Base-by-base conservation (phyloP, 257 asterid genomes). In the Plectranthus barbatus region DNA sequence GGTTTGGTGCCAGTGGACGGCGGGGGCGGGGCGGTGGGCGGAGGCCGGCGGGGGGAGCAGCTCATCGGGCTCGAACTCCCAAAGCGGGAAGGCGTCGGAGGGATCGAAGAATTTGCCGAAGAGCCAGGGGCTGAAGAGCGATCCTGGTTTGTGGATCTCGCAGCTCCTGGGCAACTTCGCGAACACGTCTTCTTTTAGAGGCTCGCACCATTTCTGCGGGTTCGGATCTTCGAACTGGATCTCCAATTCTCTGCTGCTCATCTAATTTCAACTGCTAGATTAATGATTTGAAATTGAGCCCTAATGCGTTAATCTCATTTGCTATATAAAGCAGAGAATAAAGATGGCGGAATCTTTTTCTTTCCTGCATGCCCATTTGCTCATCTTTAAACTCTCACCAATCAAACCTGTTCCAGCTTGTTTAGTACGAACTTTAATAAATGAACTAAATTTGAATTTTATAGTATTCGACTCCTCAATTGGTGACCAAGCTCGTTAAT, bases 101-200 rank as follows among this genome's bases (percentile, higher is more conserved):
- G 96, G 98, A 77, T 91, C 96, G 64, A 91, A 91, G 85, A 84
- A 91, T 67, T 91, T 88, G 1, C 96, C 97, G 34, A 91, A 87
- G 76, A 90, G 46, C 12, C 77, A 34, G 7, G 96, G 96, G 58
- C 86, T 87, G 74, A 87, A 87, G 2, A 87, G 42, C 0, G 97
- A 87, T 11, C 88, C 89, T 3, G 76, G 44, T 20, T 78, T 85
- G 3, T 74, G 73, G 17, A 70, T 77, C 90, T 51, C 72, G n/a
- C n/a, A n/a, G n/a, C n/a, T 77, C 70, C 66, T 77, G 73, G 71
- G 70, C 4, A 81, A 74, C 19, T 45, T 24, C 7, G 77, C 57
- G 61, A 85, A 85, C 0, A 45, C 83, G 1, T 85, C 90, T 77
- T 85, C 93, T 66, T 83, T 87, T 17, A 90, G 46, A 15, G 89